These are phyloP conservation scores for Zelonia costaricensis DNA, from an alignment of 208 protist species.

Conservation along the genomic window DNA sequence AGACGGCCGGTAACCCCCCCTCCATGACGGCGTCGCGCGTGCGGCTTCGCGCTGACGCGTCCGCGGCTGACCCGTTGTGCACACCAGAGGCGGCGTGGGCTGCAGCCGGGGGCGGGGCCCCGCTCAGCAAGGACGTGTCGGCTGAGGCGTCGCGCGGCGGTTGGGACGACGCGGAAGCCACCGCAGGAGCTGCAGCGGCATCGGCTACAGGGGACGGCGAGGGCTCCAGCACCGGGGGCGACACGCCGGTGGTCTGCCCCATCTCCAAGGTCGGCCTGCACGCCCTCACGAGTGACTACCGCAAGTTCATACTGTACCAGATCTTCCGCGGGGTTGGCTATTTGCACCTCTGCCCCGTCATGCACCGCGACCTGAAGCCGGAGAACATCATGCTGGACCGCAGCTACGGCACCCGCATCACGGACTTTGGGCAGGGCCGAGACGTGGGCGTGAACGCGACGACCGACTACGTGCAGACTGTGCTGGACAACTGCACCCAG, in stretches of 20 bases:
- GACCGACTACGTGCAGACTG: conserved; percentile 49
- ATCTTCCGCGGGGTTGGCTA: conserved; percentile 96
- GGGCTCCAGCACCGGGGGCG: neutral
- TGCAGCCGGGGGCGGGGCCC: too few species aligned
- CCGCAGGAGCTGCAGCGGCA: neutral
- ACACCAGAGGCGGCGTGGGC: too few species aligned
- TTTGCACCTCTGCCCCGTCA: conserved; percentile 85
- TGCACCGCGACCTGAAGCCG: conserved; percentile 94
- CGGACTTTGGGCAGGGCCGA: conserved; percentile 97
- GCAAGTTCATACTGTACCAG: conserved; percentile 97
- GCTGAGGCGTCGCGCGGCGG: too few species aligned
- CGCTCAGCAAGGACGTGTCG: too few species aligned
- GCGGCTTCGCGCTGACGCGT: too few species aligned
- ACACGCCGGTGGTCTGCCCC: conserved; percentile 28
- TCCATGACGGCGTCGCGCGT: neutral
- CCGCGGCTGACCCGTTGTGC: too few species aligned
- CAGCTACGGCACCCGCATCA: conserved; percentile 92
- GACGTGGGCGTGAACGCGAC: conserved; percentile 54
- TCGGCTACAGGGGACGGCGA: conserved; percentile 5
- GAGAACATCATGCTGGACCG: conserved; percentile 91
- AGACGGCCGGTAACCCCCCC: neutral
- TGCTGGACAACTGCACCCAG: conserved; percentile 86
- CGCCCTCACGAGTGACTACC: conserved; percentile 95
- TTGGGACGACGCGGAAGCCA: neutral
- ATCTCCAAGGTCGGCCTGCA: conserved; percentile 61